Evolutionary conservation across 352 stramenopile genomes (phyloP).

Genomic region (Phytophthora tentaculata): DNA sequence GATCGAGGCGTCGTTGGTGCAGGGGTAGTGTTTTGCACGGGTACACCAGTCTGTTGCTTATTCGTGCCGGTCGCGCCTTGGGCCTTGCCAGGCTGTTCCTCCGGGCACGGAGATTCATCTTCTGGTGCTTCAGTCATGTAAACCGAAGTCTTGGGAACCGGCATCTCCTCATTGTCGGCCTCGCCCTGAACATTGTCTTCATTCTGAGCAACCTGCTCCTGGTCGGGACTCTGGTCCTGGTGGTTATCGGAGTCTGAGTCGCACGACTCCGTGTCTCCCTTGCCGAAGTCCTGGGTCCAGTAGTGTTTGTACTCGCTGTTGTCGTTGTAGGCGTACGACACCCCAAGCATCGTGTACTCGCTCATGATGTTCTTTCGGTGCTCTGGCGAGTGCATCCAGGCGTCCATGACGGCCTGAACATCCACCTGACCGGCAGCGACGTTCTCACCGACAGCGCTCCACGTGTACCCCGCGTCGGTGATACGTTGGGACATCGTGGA

Average conservation of each 20-base stretch:
- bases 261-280: constrained; percentile 33
- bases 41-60: background rate
- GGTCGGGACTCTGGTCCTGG: constrained; percentile 11
- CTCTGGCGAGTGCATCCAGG: constrained; percentile 44
- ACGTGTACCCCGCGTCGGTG: constrained; percentile 45
- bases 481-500: constrained; percentile 48
- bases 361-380: constrained; percentile 42
- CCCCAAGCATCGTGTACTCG: constrained; percentile 40
- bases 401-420: constrained; percentile 42
- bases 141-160: constrained; percentile 7
- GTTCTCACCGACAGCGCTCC: constrained; percentile 44
- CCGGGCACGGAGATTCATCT: background rate
- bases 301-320: constrained; percentile 52
- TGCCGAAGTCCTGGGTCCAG: constrained; percentile 68
- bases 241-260: constrained; percentile 20
- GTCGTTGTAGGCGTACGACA: constrained; percentile 33
- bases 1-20: background rate
- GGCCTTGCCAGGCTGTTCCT: background rate
- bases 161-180: constrained; percentile 1
- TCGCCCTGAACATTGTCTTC: constrained; percentile 13
- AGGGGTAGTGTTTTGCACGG: background rate
- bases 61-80: background rate
- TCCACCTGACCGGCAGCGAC: constrained; percentile 41
- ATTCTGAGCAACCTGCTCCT: constrained; percentile 9
- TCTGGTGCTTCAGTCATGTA: background rate